Conservation (phyloP, 2,329 filamentous ascomycete genomes). For the Fusarium protoensiforme region DNA sequence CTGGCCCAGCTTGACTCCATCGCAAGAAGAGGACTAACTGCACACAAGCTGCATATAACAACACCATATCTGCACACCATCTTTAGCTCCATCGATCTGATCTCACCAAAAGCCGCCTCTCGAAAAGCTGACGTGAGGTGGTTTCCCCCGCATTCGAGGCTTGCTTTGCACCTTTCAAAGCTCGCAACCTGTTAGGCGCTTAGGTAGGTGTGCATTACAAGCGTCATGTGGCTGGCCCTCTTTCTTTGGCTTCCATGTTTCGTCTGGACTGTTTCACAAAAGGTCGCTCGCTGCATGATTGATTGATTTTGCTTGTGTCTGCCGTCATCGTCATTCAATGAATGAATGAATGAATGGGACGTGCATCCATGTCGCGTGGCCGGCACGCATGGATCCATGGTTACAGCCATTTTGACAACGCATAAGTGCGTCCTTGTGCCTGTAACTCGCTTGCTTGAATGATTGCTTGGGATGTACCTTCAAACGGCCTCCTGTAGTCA, state of each 20-base stretch:
- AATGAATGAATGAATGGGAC: background rate
- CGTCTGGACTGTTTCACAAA: constrained; percentile 5
- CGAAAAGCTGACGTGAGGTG: background rate
- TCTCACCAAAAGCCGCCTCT: background rate
- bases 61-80: background rate
- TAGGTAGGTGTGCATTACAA: background rate
- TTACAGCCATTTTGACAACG: constrained; percentile 5
- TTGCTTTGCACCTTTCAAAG: background rate
- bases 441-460: background rate
- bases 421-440: background rate
- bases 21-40: background rate
- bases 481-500: background rate
- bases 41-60: background rate
- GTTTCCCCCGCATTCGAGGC: constrained; percentile 5
- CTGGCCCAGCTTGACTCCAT: background rate
- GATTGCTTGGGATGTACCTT: background rate
- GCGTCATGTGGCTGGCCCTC: background rate
- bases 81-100: background rate
- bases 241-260: background rate
- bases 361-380: constrained; percentile 1
- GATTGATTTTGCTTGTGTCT: background rate
- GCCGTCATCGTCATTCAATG: background rate
- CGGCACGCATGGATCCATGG: constrained; percentile 1
- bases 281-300: background rate
- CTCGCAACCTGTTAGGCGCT: background rate